These are phyloP conservation scores for Scalesia atractyloides DNA, from an alignment of 129 eudicot genomes.

Conservation along the genomic window DNA sequence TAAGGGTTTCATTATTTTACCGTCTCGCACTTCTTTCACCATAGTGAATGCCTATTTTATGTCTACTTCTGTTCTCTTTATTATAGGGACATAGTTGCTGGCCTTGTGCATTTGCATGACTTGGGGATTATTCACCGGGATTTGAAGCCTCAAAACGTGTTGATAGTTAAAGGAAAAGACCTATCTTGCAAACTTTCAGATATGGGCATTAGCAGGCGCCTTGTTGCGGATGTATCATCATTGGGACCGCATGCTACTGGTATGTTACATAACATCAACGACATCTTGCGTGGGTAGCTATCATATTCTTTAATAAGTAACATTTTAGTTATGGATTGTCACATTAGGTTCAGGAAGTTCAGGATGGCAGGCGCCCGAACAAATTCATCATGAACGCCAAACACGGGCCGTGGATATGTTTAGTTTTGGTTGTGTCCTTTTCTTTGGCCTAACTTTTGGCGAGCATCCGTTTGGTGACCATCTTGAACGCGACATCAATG, in stretches of 20 bases:
- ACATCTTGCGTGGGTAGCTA: too few relatives aligned
- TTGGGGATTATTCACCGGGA: conserved; percentile 90
- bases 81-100: conserved; percentile 74
- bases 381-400: neutral
- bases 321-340: too few relatives aligned
- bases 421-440: neutral
- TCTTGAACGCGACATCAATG: neutral
- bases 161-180: too few relatives aligned
- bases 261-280: too few relatives aligned
- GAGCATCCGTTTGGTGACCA: neutral
- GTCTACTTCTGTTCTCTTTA: conserved; percentile 2
- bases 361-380: neutral
- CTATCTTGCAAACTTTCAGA: too few relatives aligned
- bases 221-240: too few relatives aligned
- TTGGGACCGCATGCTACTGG: too few relatives aligned
- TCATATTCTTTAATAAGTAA: too few relatives aligned
- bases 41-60: neutral
- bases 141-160: conserved; percentile 76
- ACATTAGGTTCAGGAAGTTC: too few relatives aligned
- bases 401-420: neutral
- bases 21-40: too few relatives aligned
- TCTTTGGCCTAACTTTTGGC: neutral
- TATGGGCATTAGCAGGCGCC: too few relatives aligned
- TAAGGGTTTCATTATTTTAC: too few relatives aligned
- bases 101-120: conserved; percentile 89